Evolutionary conservation across 108 stramenopile species (phyloP).

Genomic region (Skeletonema tropicum): DNA sequence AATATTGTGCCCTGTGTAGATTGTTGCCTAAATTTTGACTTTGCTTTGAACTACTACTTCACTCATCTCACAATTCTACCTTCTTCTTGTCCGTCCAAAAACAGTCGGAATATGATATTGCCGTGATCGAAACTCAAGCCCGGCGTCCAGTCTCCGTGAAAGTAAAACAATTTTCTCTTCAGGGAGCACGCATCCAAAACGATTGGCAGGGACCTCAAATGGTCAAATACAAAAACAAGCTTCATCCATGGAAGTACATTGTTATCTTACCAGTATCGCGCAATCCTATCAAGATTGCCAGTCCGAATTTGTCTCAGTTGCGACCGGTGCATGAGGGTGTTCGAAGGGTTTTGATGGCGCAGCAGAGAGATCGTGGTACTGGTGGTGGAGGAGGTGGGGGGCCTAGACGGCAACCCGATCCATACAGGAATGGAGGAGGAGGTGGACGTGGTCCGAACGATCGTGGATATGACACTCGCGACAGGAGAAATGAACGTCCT

Average conservation of each 20-base stretch:
- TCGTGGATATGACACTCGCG: slow-evolving; percentile 8
- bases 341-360: slow-evolving; percentile 79
- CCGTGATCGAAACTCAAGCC: slow-evolving; percentile 90
- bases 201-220: slow-evolving; percentile 94
- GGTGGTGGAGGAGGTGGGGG: slow-evolving; percentile 26
- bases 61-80: slow-evolving; percentile 2
- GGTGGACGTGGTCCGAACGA: slow-evolving; percentile 1
- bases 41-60: neutral
- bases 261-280: slow-evolving; percentile 80
- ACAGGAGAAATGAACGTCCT: slow-evolving; percentile 5
- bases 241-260: slow-evolving; percentile 91
- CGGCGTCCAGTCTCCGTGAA: slow-evolving; percentile 90
- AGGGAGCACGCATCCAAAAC: slow-evolving; percentile 89
- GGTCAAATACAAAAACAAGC: slow-evolving; percentile 93
- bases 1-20: no score
- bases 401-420: slow-evolving; percentile 13
- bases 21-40: neutral
- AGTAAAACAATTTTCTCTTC: slow-evolving; percentile 90
- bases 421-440: neutral
- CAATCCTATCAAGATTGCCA: slow-evolving; percentile 92
- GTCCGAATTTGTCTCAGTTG: slow-evolving; percentile 77
- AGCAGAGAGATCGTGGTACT: slow-evolving; percentile 64
- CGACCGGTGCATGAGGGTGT: slow-evolving; percentile 90
- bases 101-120: slow-evolving; percentile 90
- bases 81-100: neutral